These are phyloP conservation scores for Lipomyces mesembrius DNA, from an alignment of 805 yeast genomes.

Conservation along the genomic window DNA sequence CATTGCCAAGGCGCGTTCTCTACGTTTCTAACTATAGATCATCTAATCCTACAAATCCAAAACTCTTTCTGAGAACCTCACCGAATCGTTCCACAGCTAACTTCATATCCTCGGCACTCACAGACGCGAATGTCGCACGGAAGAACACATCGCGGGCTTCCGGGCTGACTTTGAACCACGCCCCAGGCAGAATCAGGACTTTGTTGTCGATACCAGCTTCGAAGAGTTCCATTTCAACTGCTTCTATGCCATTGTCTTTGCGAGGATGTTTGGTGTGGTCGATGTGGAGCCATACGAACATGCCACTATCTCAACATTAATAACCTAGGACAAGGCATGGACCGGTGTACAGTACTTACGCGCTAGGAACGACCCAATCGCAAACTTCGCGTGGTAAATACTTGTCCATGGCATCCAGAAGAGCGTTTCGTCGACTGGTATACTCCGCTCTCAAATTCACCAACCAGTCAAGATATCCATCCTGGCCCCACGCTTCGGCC, in stretches of 20 bases:
- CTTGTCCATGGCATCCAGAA: constrained; percentile 72
- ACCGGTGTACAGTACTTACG: constrained; percentile 54
- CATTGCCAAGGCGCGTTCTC: not conserved
- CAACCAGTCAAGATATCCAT: constrained; percentile 87
- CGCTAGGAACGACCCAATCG: constrained; percentile 52
- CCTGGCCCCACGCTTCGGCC: constrained; percentile 81
- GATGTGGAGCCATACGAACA: constrained; percentile 76
- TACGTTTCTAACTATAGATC: too few species aligned
- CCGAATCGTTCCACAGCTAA: constrained; percentile 47
- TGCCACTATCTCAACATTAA: constrained; percentile 52
- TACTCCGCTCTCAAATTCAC: constrained; percentile 74
- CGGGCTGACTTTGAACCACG: constrained; percentile 47
- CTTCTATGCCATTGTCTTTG: constrained; percentile 41
- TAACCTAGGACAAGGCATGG: not conserved
- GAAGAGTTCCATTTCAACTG: constrained; percentile 46
- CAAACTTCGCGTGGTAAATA: constrained; percentile 54
- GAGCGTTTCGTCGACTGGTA: constrained; percentile 84
- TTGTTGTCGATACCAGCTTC: constrained; percentile 45
- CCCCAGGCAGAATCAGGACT: constrained; percentile 49
- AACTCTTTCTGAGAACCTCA: constrained; percentile 41
- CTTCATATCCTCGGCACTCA: constrained; percentile 44
- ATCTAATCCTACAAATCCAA: constrained; percentile 12
- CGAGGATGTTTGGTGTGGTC: constrained; percentile 82
- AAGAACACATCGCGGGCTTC: constrained; percentile 42
- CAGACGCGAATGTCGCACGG: constrained; percentile 53